Evolutionary conservation across 805 yeast species (phyloP).

Genomic region (Yarrowia sp.): DNA sequence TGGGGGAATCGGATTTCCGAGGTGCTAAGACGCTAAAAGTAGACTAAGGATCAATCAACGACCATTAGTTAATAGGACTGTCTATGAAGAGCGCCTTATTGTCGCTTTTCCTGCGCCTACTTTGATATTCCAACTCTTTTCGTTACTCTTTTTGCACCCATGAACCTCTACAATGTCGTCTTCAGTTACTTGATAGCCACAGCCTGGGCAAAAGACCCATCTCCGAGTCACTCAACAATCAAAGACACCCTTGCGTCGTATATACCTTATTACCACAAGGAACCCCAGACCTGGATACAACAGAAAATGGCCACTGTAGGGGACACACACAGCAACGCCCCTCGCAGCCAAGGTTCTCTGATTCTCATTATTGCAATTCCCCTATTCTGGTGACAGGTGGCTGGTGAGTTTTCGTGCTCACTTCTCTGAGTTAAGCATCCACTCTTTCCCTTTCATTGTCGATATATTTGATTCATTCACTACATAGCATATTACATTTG

Average conservation of each 20-base stretch:
- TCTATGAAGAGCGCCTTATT: background rate
- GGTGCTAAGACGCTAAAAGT: constrained; percentile 8
- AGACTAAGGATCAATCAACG: background rate
- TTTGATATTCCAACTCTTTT: background rate
- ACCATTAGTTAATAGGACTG: background rate
- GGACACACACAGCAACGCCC: constrained; percentile 12
- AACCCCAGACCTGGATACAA: constrained; percentile 12
- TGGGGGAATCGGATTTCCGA: background rate
- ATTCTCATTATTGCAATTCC: constrained; percentile 17
- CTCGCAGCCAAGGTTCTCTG: constrained; percentile 6
- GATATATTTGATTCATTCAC: constrained; percentile 3
- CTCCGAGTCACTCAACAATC: background rate
- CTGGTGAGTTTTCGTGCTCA: too few species aligned
- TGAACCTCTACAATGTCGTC: background rate
- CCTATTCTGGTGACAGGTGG: constrained; percentile 4
- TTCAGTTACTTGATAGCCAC: constrained; percentile 1
- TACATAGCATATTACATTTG: constrained; percentile 26
- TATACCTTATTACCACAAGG: constrained; percentile 8
- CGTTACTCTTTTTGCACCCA: background rate
- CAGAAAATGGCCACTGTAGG: constrained; percentile 7
- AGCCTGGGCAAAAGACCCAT: constrained; percentile 3
- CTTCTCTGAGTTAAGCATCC: too few species aligned
- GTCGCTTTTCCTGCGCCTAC: background rate
- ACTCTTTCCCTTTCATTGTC: background rate
- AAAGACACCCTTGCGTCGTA: constrained; percentile 4